These are phyloP conservation scores for Luffa acutangula DNA, from an alignment of 306 rosid species.

Conservation along the genomic window DNA sequence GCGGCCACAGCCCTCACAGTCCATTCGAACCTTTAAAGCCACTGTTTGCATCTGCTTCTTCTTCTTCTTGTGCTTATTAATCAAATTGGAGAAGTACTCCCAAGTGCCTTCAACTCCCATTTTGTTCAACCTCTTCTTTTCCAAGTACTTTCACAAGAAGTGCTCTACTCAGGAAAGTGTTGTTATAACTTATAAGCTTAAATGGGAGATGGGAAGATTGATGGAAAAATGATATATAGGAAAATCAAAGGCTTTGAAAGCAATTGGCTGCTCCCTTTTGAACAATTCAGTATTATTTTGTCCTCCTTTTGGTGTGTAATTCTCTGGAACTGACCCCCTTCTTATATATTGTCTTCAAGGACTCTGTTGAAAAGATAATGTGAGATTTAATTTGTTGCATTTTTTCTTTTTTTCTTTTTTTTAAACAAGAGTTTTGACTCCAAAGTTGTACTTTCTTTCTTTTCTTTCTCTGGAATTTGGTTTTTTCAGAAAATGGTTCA, in stretches of 20 bases:
- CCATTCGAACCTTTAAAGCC: slow-evolving; percentile 81
- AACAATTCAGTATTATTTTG: not conserved
- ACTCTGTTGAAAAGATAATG: not conserved
- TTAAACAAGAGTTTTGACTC: not conserved
- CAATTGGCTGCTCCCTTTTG: not conserved
- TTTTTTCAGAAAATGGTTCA: not conserved
- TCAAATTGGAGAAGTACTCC: slow-evolving; percentile 62
- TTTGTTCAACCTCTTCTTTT: not conserved
- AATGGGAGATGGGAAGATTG: not conserved
- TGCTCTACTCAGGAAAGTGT: not conserved
- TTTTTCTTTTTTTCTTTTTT: not conserved
- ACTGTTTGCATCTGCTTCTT: slow-evolving; percentile 85
- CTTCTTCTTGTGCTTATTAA: slow-evolving; percentile 41
- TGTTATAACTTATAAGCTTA: not conserved
- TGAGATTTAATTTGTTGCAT: not conserved
- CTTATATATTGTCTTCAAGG: not conserved
- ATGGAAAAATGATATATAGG: not conserved
- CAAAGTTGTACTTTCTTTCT: not conserved
- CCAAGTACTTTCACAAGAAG: not conserved
- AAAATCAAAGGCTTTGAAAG: not conserved
- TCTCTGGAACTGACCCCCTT: not conserved
- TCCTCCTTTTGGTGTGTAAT: not conserved
- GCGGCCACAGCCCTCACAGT: slow-evolving; percentile 89
- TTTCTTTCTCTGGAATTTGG: not conserved
- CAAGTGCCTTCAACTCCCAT: slow-evolving; percentile 80